Conservation (phyloP, 306 rosid species). For the Comarum palustre region DNA sequence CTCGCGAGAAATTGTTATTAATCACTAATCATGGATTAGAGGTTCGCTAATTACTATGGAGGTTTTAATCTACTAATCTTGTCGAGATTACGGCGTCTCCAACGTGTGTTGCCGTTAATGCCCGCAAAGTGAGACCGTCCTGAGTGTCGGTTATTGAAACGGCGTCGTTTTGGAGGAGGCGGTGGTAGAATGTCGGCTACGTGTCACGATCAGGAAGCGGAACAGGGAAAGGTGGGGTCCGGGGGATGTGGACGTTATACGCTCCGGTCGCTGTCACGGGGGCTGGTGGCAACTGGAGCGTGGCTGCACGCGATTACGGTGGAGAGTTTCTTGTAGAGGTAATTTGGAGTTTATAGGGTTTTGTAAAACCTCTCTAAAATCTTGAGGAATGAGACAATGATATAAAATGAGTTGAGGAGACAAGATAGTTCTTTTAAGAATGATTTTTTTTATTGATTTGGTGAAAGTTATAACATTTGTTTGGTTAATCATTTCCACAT, state of each 20-base stretch:
- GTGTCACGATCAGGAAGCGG: constrained; percentile 24
- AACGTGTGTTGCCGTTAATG: neutral
- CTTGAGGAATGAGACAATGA: neutral
- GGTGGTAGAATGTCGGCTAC: constrained; percentile 5
- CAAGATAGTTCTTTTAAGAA: neutral
- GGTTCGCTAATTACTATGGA: neutral
- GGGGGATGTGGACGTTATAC: neutral
- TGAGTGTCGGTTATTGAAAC: constrained; percentile 29
- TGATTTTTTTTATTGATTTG: neutral
- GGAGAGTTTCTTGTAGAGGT: neutral
- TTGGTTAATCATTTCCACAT: neutral
- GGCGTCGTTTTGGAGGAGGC: neutral
- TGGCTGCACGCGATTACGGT: neutral
- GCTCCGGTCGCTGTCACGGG: neutral
- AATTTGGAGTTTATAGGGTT: neutral
- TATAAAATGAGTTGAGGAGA: neutral
- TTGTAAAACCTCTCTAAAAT: neutral
- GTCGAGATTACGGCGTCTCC: constrained; percentile 1
- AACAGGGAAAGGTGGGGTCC: neutral
- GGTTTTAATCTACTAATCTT: constrained; percentile 7
- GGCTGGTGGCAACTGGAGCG: neutral
- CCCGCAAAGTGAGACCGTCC: constrained; percentile 18
- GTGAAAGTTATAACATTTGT: neutral
- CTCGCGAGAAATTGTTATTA: constrained; percentile 31
- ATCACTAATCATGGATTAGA: neutral